These are phyloP conservation scores for Rosellinia necatrix DNA, from an alignment of 2,329 filamentous ascomycete genomes.

Conservation along the genomic window DNA sequence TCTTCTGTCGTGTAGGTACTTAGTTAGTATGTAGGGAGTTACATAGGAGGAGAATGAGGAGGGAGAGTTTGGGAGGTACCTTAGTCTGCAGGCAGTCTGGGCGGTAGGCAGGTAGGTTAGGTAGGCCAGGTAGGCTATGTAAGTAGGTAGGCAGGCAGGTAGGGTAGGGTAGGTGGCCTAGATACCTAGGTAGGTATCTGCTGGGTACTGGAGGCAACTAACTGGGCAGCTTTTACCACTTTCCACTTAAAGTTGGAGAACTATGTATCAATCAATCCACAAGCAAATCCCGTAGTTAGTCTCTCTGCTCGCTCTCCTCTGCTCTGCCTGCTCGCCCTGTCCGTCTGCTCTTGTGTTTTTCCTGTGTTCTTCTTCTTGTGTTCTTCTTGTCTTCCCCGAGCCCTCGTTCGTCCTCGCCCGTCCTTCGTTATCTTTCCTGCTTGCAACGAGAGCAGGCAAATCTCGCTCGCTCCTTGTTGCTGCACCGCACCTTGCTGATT, in stretches of 20 bases:
- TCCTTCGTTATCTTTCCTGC: not conserved
- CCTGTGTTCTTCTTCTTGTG: too few species aligned
- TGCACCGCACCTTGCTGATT: slow-evolving; percentile 5
- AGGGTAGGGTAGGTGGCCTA: not conserved
- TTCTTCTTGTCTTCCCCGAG: too few species aligned
- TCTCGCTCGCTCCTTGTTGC: slow-evolving; percentile 5
- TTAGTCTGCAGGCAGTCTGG: not conserved
- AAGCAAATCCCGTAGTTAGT: slow-evolving; percentile 9
- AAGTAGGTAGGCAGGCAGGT: not conserved
- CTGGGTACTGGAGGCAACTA: not conserved
- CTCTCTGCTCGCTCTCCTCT: not conserved
- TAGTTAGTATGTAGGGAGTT: not conserved
- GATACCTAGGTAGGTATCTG: not conserved
- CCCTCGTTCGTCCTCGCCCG: too few species aligned
- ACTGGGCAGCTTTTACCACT: not conserved
- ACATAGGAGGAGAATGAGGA: not conserved
- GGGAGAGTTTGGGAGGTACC: not conserved
- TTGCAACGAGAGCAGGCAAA: not conserved
- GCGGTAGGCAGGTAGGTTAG: not conserved
- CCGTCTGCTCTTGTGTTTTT: too few species aligned
- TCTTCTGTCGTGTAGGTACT: not conserved
- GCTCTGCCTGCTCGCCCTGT: not conserved
- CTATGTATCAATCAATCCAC: not conserved
- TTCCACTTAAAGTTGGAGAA: slow-evolving; percentile 3
- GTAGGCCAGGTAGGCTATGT: not conserved